phyloP scores from a whole-genome alignment of 306 rosid species.

The Quercus engelmannii region DNA sequence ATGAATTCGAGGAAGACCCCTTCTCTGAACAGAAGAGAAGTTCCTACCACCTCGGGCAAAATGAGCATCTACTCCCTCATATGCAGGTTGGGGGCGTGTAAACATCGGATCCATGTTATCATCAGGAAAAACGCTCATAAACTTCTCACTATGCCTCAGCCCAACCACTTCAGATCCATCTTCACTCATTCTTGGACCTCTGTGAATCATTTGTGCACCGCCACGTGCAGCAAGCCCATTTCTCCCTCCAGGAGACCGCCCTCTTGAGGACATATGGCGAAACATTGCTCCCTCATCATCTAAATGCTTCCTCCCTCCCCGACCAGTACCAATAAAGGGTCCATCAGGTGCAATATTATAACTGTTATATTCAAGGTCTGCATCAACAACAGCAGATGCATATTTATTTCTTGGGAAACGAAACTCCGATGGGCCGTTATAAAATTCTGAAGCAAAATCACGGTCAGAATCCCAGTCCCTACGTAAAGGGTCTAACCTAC shows the following conservation, averaged over 20 bases:
- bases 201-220: constrained; percentile 50
- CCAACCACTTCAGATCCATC: constrained; percentile 61
- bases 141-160: constrained; percentile 59
- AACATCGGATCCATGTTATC: constrained; percentile 50
- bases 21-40: constrained; percentile 62
- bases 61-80: constrained; percentile 53
- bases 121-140: constrained; percentile 50
- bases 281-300: constrained; percentile 47
- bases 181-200: constrained; percentile 55
- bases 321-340: constrained; percentile 55
- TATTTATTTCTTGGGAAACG: constrained; percentile 63
- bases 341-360: constrained; percentile 50
- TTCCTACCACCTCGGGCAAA: constrained; percentile 60
- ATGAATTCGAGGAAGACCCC: constrained; percentile 48
- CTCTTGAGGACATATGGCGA: constrained; percentile 56
- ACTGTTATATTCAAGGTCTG: constrained; percentile 51
- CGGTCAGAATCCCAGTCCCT: constrained; percentile 69
- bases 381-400: constrained; percentile 42
- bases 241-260: constrained; percentile 65
- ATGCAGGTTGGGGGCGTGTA: constrained; percentile 53
- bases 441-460: constrained; percentile 55
- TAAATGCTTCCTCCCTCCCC: constrained; percentile 59
- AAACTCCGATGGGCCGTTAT: constrained; percentile 58
- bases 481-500: constrained; percentile 31
- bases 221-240: constrained; percentile 29